Evolutionary conservation across 257 asterid species (phyloP).

Genomic region (Forsythia viridissima): DNA sequence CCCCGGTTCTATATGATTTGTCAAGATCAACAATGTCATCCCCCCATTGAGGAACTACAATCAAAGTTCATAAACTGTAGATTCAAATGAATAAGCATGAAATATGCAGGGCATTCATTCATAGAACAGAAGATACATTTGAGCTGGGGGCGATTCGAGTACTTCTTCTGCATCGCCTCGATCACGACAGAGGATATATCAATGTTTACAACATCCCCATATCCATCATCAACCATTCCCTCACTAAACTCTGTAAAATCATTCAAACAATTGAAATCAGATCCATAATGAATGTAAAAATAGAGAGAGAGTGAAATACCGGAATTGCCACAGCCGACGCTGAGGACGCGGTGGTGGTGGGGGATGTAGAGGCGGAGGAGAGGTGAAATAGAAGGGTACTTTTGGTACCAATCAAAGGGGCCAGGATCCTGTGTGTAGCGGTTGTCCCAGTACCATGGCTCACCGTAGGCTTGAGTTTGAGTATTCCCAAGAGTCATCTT

Average conservation of each 20-base stretch:
- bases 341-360: conserved; percentile 53
- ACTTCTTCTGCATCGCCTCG: conserved; percentile 70
- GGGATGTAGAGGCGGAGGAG: conserved; percentile 66
- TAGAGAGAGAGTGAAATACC: conserved; percentile 29
- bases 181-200: conserved; percentile 75
- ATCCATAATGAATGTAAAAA: background rate
- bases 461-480: conserved; percentile 65
- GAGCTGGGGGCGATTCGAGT: conserved; percentile 45
- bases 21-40: background rate
- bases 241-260: conserved; percentile 62
- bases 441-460: conserved; percentile 78
- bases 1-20: background rate
- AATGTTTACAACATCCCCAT: conserved; percentile 51
- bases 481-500: conserved; percentile 9
- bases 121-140: conserved; percentile 49
- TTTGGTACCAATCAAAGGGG: conserved; percentile 83
- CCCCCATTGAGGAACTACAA: background rate
- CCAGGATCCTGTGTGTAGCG: conserved; percentile 58
- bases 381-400: conserved; percentile 60
- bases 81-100: background rate
- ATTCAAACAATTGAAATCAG: background rate
- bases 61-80: background rate
- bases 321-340: conserved; percentile 77
- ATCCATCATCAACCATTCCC: conserved; percentile 73
- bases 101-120: too few species aligned